Base-by-base conservation (phyloP, 2,329 filamentous ascomycete species). In the Penicillium sp. region DNA sequence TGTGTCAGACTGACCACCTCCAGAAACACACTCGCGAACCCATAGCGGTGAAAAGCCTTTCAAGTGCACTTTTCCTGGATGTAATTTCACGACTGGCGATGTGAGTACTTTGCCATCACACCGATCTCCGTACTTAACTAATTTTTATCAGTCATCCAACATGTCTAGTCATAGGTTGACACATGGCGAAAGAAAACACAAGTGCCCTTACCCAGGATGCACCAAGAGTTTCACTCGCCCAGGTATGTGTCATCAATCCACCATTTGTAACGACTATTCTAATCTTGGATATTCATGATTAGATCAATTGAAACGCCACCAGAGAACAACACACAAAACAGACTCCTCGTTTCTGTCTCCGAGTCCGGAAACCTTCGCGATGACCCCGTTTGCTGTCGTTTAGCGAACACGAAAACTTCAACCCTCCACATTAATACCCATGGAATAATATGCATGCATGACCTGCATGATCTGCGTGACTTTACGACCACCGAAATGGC, bases 101-200 rank as follows among this genome's bases (percentile, higher is more conserved):
- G 74, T 77, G 66, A 65, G 72, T 61, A 58, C 26, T 18, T 28
- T n/a, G 16, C 5, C 3, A 40, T 19, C 9, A 2, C 26, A 31
- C n/a, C 24, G 31, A 9, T 13, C 24, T 9, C 24, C 10, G 14
- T 16, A 28, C 18, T n/a, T 28, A 1, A 37, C 16, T 42, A 24
- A 50, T 36, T 31, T 2, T 8, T 10, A 2, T 14, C 42, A 76
- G 74, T 77, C 74, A 19, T 77, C 74, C 6, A 77, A 77, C 53
- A 77, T 77, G 75, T 77, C 75, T 1, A 77, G 75, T 29, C 75
- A 77, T 51, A 70, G 74, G 59, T 62, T 77, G 24, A 77, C 75
- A 2, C 75, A 77, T 53, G 74, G 72, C 24, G 74, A 75, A 57
- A 71, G 75, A 34, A 71, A 66, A 63, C 74, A 77, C 37, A 77